phyloP scores from a whole-genome alignment of 129 eudicot genomes.

The Heracleum sosnowskyi region DNA sequence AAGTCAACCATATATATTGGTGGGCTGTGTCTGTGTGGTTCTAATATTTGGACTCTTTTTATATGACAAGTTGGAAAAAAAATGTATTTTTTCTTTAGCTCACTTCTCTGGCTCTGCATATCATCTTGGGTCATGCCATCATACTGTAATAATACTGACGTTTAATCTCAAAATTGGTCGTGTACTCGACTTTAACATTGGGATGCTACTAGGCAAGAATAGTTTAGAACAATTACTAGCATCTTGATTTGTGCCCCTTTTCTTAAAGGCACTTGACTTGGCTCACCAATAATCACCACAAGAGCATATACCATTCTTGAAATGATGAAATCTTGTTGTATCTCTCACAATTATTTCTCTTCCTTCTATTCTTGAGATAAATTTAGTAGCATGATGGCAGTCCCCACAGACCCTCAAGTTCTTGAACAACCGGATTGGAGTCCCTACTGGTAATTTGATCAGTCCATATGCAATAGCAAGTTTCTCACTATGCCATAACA shows the following conservation, averaged over 20 bases:
- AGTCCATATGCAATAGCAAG: constrained; percentile 76
- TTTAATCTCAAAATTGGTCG: background rate
- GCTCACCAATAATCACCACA: constrained; percentile 86
- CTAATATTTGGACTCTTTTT: background rate
- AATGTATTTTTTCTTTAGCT: background rate
- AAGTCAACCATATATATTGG: background rate
- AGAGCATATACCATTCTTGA: constrained; percentile 56
- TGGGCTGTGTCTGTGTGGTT: background rate
- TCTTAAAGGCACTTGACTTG: background rate
- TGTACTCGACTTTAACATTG: constrained; percentile 5
- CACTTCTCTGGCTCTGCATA: background rate
- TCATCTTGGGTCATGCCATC: background rate
- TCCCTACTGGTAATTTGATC: constrained; percentile 32
- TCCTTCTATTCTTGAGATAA: constrained; percentile 55
- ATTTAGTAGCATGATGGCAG: constrained; percentile 64
- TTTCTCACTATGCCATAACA: constrained; percentile 81
- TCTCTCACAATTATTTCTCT: constrained; percentile 81
- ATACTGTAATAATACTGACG: background rate
- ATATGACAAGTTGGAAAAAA: background rate
- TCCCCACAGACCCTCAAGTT: constrained; percentile 78
- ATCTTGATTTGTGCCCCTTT: background rate
- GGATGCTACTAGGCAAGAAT: constrained; percentile 59
- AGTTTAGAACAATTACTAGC: constrained; percentile 36
- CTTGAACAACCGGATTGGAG: constrained; percentile 61
- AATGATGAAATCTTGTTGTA: constrained; percentile 74